Evolutionary conservation across 345 rosid species (phyloP).

Genomic region (Citrus unshiu): DNA sequence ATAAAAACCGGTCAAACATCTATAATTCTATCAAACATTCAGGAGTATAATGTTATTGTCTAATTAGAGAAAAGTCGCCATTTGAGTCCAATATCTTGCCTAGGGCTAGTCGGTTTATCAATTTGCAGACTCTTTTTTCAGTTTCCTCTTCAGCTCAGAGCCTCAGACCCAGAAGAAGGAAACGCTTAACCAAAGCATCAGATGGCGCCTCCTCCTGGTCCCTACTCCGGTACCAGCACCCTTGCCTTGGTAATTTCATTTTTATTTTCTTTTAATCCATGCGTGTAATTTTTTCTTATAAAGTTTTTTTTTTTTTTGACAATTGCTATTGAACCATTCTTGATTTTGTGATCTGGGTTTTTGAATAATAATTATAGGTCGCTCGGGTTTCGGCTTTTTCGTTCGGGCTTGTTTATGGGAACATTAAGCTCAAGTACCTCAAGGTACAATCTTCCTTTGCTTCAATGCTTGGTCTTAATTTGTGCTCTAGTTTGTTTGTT

Average conservation of each 20-base stretch:
- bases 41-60: not conserved
- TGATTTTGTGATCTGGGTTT: not conserved
- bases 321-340: not conserved
- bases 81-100: not conserved
- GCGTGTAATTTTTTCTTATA: not conserved
- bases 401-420: constrained; percentile 70
- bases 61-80: not conserved
- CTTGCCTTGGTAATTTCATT: constrained; percentile 58
- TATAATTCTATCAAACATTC: not conserved
- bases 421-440: constrained; percentile 76
- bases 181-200: constrained; percentile 1
- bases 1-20: rapidly evolving
- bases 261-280: not conserved
- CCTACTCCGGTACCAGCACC: constrained; percentile 85
- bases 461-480: not conserved
- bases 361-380: constrained; percentile 38
- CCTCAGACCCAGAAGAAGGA: not conserved
- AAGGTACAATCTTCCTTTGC: constrained; percentile 34
- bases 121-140: not conserved
- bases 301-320: not conserved
- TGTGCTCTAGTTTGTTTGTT: not conserved
- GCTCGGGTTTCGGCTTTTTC: constrained; percentile 89
- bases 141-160: not conserved
- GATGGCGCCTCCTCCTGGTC: constrained; percentile 82
- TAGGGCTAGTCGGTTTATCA: constrained; percentile 7